Percentiles rank a stretch among this genome's conserved stretches.
Conservation (phyloP, 768 basidiomycete species). For the Russula sp. region DNA sequence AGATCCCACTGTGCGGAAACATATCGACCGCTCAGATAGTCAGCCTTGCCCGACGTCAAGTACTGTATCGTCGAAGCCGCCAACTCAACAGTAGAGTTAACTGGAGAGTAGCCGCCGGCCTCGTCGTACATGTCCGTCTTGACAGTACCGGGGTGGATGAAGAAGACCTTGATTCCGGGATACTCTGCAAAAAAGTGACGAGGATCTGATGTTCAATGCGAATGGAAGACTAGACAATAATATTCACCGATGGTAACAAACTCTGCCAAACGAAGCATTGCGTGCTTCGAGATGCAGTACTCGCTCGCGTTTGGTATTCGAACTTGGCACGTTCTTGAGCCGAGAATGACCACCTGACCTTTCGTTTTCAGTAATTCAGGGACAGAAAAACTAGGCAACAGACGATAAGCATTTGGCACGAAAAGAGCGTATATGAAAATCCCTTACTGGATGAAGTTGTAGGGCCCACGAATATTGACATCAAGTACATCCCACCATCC, state of each 20-base stretch:
- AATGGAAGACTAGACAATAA: not conserved
- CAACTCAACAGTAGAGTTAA: not conserved
- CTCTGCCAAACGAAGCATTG: conserved; percentile 13
- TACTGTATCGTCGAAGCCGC: conserved; percentile 12
- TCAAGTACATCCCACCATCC: conserved; percentile 25
- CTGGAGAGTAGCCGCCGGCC: too few species aligned
- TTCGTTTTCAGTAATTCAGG: conserved; percentile 18
- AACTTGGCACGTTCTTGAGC: not conserved
- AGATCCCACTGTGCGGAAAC: conserved; percentile 14
- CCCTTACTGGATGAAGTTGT: conserved; percentile 19
- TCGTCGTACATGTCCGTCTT: not conserved
- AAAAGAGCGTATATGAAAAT: not conserved
- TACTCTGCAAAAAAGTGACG: not conserved
- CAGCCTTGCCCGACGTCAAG: conserved; percentile 9
- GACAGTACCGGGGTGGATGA: not conserved
- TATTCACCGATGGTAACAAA: conserved; percentile 17
- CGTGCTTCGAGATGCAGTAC: conserved; percentile 20
- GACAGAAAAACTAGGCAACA: not conserved
- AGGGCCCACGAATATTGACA: conserved; percentile 22
- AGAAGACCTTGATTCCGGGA: conserved; percentile 12
- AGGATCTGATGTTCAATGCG: not conserved
- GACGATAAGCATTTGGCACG: not conserved
- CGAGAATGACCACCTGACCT: conserved; percentile 3
- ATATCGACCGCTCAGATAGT: conserved; percentile 16
- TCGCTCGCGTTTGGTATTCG: conserved; percentile 13